Evolutionary conservation across 2,329 filamentous ascomycete genomes (phyloP), one percentile per base, ranked within the genome.

Genomic region (Pseudogymnoascus sp.): DNA sequence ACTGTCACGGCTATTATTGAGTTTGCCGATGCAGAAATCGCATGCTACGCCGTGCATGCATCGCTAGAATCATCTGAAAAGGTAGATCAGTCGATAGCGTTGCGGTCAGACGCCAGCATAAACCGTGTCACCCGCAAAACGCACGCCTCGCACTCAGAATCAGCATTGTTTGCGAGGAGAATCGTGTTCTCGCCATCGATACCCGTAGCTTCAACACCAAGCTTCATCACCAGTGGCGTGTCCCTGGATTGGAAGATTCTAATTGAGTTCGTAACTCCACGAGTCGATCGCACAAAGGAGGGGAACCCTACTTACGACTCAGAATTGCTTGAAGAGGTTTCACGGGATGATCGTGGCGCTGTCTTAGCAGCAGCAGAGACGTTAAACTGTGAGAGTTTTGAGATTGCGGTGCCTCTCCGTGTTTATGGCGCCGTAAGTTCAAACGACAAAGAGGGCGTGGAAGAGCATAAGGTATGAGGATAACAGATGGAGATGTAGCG

Each of bases 181-280:
- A 81, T 93, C 21, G 85, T 90, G 6, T 97, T 98, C 71, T 87
- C 82, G 7, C 90, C 92, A 0, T 89, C 90, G 0, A 92, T 99
- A 60, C 95, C 95, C 0, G 83, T 89, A 16, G 83, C 82, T 13
- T 92, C 91, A 0, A 96, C 93, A 0, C 95, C 95, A 0, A 92
- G 95, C 68, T 96, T 99, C 69, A 84, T 96, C 57, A 99, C 95
- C 0, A 96, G 87, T 66, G 93, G 93, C 1, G 85, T 99, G 3
- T 90, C 85, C 68, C 79, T 97, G 25, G 89, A 92, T 69, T 99
- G 95, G 95, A 90, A 89, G 74, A 80, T 99, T 36, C 82, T 91
- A 1, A 86, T 99, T 65, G 93, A 98, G 76, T 99, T 99, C 76
- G 92, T 96, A 25, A 93, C 93, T 5, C 88, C 90, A 5, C 85